Evolutionary conservation across 73 alveolate genomes (phyloP).

Genomic region (Breviolum minutum): DNA sequence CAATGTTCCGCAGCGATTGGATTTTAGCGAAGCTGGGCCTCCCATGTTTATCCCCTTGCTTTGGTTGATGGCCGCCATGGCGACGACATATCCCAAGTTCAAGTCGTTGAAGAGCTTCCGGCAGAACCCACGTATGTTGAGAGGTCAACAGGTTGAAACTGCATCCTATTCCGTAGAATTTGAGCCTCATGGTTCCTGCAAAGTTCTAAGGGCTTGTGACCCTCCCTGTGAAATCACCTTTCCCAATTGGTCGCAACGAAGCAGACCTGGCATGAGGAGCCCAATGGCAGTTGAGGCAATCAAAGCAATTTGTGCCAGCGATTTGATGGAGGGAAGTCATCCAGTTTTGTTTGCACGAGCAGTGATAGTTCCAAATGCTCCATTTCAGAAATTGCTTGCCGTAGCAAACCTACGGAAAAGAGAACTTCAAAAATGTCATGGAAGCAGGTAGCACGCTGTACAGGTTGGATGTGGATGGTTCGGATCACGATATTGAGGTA

Average conservation of each 20-base stretch:
- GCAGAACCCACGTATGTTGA: background rate
- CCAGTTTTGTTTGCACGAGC: background rate
- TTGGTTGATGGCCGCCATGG: background rate
- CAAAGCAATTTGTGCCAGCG: background rate
- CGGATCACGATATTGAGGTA: conserved; percentile 15
- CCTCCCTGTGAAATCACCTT: background rate
- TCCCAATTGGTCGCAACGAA: background rate
- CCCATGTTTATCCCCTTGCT: background rate
- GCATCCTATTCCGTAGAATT: background rate
- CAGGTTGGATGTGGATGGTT: conserved; percentile 17
- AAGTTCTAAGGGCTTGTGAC: background rate
- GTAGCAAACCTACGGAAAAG: background rate
- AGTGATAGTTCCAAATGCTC: background rate
- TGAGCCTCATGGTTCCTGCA: background rate
- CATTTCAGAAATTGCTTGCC: background rate
- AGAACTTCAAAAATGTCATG: background rate
- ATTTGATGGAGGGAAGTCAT: background rate
- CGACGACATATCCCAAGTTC: background rate
- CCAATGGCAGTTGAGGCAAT: background rate
- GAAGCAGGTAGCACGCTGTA: conserved; percentile 25
- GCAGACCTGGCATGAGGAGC: background rate
- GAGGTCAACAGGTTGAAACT: background rate
- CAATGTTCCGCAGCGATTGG: no score
- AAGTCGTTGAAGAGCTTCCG: background rate
- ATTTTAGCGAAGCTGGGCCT: no score